Conservation (phyloP, 257 asterid genomes). For the Fraxinus cuspidata region DNA sequence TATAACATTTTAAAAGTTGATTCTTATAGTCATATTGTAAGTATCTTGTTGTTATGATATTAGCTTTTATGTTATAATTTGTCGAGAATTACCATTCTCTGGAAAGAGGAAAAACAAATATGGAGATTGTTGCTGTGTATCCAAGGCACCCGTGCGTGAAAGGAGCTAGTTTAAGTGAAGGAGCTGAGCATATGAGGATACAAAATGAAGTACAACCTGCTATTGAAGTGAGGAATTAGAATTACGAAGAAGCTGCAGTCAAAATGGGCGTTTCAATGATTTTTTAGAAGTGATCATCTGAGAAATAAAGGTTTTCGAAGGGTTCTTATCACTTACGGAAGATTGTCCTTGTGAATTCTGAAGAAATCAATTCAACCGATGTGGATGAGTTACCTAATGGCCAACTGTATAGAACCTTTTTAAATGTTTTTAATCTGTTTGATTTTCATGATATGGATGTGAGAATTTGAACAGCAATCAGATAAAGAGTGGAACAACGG, state of each 20-base stretch:
- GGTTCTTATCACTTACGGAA: not conserved
- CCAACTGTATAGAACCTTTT: not conserved
- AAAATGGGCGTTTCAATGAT: not conserved
- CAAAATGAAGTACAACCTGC: not conserved
- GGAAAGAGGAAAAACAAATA: not conserved
- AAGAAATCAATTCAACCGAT: not conserved
- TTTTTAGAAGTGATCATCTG: not conserved
- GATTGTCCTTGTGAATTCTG: not conserved
- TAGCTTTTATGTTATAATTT: not conserved
- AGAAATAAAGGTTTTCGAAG: not conserved
- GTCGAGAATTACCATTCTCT: not conserved
- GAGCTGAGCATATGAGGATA: not conserved
- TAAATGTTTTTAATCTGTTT: not conserved
- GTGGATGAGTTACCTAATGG: not conserved
- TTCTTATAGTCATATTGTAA: not conserved
- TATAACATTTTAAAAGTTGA: not conserved
- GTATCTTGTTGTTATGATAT: not conserved
- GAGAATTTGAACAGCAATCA: not conserved
- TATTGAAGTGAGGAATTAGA: not conserved
- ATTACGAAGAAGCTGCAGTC: not conserved
- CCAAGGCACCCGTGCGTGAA: not conserved
- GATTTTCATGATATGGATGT: not conserved
- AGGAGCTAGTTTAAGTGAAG: not conserved
- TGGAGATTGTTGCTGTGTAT: not conserved
- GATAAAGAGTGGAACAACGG: not conserved